A percentile compares a stretch with the other conserved stretches of the same genome.
Conservation (phyloP, 306 rosid genomes). For the Prunus fruticosa region DNA sequence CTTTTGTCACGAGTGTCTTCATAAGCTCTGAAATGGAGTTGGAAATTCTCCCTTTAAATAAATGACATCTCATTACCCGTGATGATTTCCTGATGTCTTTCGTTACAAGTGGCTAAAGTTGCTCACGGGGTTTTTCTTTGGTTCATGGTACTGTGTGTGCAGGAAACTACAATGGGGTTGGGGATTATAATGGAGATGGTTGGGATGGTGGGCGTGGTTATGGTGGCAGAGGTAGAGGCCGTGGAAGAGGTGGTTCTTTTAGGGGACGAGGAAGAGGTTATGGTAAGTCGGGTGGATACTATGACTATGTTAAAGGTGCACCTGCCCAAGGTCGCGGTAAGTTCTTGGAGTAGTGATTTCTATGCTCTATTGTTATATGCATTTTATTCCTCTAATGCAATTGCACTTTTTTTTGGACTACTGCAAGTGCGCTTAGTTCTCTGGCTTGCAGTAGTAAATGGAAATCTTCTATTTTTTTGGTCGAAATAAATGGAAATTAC, state of each 20-base stretch:
- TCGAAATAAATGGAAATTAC: not conserved
- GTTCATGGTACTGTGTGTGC: slow-evolving; percentile 2
- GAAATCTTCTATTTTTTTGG: no score
- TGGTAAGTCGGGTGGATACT: slow-evolving; percentile 48
- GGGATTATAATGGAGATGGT: slow-evolving; percentile 66
- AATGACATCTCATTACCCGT: not conserved
- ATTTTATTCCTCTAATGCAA: not conserved
- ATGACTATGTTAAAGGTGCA: slow-evolving; percentile 65
- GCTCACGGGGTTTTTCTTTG: slow-evolving; percentile 1
- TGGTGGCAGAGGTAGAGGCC: slow-evolving; percentile 78
- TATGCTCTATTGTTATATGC: not conserved
- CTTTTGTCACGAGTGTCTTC: not conserved
- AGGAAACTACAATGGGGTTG: slow-evolving; percentile 68
- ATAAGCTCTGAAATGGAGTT: not conserved
- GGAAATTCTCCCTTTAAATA: not conserved
- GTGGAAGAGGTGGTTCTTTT: slow-evolving; percentile 51
- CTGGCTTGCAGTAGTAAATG: not conserved
- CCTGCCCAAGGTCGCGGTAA: slow-evolving; percentile 65
- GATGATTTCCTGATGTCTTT: not conserved
- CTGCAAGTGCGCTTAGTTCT: not conserved
- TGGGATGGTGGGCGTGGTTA: slow-evolving; percentile 75
- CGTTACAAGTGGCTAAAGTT: not conserved
- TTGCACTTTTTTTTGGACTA: no score
- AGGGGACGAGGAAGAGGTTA: slow-evolving; percentile 65
- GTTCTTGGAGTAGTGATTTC: slow-evolving; percentile 16